Conservation (phyloP, 1,284 basidiomycete genomes). For the Papiliotrema flavescens region DNA sequence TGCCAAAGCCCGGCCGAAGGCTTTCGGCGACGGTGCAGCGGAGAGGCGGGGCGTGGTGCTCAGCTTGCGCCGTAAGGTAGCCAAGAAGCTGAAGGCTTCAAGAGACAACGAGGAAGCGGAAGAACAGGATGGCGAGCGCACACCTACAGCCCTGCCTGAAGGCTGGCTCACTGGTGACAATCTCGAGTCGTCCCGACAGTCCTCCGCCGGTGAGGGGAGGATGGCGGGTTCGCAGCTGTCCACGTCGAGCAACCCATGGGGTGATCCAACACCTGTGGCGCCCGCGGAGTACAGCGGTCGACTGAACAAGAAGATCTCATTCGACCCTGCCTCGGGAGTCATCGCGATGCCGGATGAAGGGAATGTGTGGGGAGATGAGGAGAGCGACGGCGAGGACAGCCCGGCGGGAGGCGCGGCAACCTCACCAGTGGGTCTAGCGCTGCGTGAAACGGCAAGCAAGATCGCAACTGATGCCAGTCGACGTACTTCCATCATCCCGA, state of each 20-base stretch:
- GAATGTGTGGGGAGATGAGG: slow-evolving; percentile 59
- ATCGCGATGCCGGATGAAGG: slow-evolving; percentile 73
- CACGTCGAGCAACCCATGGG: slow-evolving; percentile 39
- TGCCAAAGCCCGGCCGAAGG: slow-evolving; percentile 61
- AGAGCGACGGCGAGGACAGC: slow-evolving; percentile 51
- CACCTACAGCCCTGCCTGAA: slow-evolving; percentile 12
- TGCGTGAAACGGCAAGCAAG: not conserved
- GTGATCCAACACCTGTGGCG: slow-evolving; percentile 24
- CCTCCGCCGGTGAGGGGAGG: not conserved
- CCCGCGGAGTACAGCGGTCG: not conserved
- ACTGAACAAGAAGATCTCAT: slow-evolving; percentile 22
- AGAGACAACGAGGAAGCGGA: not conserved
- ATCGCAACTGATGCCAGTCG: slow-evolving; percentile 47
- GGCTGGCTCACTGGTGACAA: slow-evolving; percentile 24
- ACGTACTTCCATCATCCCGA: slow-evolving; percentile 59
- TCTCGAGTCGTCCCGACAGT: not conserved
- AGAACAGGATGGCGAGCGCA: slow-evolving; percentile 1
- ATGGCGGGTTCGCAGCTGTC: not conserved
- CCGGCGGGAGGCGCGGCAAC: slow-evolving; percentile 37
- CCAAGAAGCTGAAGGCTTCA: slow-evolving; percentile 34
- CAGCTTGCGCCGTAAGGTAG: slow-evolving; percentile 43
- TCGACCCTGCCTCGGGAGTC: slow-evolving; percentile 56
- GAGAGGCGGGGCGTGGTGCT: slow-evolving; percentile 34
- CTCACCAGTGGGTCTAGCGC: slow-evolving; percentile 24
- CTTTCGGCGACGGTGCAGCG: slow-evolving; percentile 51